These are phyloP conservation scores for Linnemannia hyalina DNA, from an alignment of 192 early-diverging fungal genomes.

Conservation along the genomic window DNA sequence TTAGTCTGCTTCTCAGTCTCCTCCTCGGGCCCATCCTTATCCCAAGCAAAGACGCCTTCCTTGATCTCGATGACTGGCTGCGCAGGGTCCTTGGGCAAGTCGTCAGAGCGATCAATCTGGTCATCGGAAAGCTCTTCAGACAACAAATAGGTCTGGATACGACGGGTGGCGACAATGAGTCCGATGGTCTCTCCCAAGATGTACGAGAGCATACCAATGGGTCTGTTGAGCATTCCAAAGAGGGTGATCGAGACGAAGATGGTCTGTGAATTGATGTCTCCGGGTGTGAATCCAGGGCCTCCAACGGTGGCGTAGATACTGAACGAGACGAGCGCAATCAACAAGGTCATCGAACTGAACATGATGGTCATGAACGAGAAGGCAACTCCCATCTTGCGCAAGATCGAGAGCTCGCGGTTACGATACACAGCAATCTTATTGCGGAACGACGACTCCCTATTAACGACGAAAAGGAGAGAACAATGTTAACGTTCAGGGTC, in stretches of 20 bases:
- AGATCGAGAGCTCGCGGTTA: constrained; percentile 19
- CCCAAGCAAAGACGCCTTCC: constrained; percentile 42
- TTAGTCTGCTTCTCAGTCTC: constrained; percentile 37
- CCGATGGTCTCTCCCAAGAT: constrained; percentile 19
- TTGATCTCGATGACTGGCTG: constrained; percentile 22
- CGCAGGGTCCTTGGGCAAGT: background rate
- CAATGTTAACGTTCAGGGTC: background rate
- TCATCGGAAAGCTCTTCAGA: constrained; percentile 25
- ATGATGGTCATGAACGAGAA: constrained; percentile 30
- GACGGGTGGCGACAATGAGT: constrained; percentile 23
- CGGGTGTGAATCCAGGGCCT: constrained; percentile 24
- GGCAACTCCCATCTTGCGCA: constrained; percentile 34
- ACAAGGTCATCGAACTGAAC: constrained; percentile 30
- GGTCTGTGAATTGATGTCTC: constrained; percentile 34
- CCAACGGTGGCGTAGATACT: constrained; percentile 35
- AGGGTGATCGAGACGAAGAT: constrained; percentile 36
- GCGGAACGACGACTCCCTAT: constrained; percentile 28
- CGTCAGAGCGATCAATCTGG: constrained; percentile 1
- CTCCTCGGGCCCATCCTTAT: constrained; percentile 15
- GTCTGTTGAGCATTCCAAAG: constrained; percentile 41
- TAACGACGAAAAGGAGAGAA: background rate
- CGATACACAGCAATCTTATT: constrained; percentile 16
- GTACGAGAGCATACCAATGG: constrained; percentile 29
- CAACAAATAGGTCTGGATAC: constrained; percentile 30
- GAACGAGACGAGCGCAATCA: constrained; percentile 43